Evolutionary conservation across 768 basidiomycete genomes (phyloP).

Genomic region (Leccinum obscurum): DNA sequence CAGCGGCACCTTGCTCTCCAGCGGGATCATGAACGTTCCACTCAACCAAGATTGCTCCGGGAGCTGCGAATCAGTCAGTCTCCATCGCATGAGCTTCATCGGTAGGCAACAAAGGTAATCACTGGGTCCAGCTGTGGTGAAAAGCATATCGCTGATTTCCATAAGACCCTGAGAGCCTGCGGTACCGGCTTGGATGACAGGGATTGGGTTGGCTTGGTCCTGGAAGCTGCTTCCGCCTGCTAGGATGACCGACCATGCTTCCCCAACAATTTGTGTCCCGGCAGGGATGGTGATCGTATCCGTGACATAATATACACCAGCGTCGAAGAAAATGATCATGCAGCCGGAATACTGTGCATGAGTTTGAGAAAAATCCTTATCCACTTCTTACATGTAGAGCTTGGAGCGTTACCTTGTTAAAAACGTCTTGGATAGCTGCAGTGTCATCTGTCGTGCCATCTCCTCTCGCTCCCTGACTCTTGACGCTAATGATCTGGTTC

Average conservation of each 20-base stretch:
- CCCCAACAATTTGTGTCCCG: conserved; percentile 48
- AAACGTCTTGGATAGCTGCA: conserved; percentile 55
- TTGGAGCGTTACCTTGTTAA: conserved; percentile 45
- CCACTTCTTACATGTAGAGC: not conserved
- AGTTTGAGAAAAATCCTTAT: not conserved
- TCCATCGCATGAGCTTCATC: not conserved
- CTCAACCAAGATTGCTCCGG: conserved; percentile 50
- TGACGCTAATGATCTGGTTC: conserved; percentile 68
- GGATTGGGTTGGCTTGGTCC: conserved; percentile 38
- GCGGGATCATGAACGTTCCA: conserved; percentile 63
- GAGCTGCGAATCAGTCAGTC: conserved; percentile 19
- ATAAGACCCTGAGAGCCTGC: conserved; percentile 47
- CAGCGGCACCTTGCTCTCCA: conserved; percentile 51
- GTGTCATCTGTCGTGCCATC: conserved; percentile 80
- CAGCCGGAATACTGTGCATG: conserved; percentile 57
- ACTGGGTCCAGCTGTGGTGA: conserved; percentile 54
- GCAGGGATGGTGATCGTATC: conserved; percentile 49
- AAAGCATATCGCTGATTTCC: conserved; percentile 66
- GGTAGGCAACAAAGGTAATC: not conserved
- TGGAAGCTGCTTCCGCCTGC: conserved; percentile 43
- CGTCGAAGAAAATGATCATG: conserved; percentile 83
- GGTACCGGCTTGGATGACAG: conserved; percentile 46
- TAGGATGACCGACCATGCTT: conserved; percentile 51
- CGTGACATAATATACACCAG: conserved; percentile 50
- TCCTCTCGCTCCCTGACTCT: conserved; percentile 66